Evolutionary conservation across 1,284 basidiomycete species (phyloP).

Genomic region (Hemileia vastatrix): DNA sequence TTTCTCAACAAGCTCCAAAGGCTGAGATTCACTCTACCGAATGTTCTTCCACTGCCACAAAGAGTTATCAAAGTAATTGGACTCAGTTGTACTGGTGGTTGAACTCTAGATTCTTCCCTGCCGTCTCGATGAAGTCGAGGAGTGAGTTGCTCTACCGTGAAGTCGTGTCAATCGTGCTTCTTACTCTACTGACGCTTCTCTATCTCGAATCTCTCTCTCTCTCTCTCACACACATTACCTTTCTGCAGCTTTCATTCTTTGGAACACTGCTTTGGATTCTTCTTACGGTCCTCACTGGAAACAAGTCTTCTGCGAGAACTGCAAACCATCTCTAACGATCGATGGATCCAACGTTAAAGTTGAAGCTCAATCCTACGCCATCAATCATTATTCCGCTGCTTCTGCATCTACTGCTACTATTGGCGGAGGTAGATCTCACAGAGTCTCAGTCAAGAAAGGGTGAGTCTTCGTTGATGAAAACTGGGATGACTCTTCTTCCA

Average conservation of each 20-base stretch:
- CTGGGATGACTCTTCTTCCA: too few relatives aligned
- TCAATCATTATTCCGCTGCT: slow-evolving; percentile 28
- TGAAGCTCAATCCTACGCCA: slow-evolving; percentile 30
- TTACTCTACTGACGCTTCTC: background rate
- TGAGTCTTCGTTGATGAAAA: background rate
- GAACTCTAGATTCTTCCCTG: too few relatives aligned
- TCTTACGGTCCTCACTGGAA: slow-evolving; percentile 28
- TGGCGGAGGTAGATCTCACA: slow-evolving; percentile 21
- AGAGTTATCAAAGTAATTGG: too few relatives aligned
- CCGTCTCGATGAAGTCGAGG: too few relatives aligned
- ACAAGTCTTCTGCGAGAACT: slow-evolving; percentile 27
- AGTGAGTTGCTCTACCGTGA: too few relatives aligned
- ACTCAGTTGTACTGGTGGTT: too few relatives aligned
- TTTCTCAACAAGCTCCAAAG: slow-evolving; percentile 13
- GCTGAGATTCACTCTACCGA: slow-evolving; percentile 25
- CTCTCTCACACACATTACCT: background rate
- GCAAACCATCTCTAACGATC: slow-evolving; percentile 28
- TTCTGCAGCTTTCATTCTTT: slow-evolving; percentile 24
- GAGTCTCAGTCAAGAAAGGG: background rate
- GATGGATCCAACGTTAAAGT: slow-evolving; percentile 25
- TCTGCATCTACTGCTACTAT: slow-evolving; percentile 27
- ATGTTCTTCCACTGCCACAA: too few relatives aligned
- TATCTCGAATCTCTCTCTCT: background rate
- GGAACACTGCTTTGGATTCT: slow-evolving; percentile 32
- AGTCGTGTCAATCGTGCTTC: background rate